Conservation (phyloP, 805 yeast genomes). For the Lipomyces mesembrius region DNA sequence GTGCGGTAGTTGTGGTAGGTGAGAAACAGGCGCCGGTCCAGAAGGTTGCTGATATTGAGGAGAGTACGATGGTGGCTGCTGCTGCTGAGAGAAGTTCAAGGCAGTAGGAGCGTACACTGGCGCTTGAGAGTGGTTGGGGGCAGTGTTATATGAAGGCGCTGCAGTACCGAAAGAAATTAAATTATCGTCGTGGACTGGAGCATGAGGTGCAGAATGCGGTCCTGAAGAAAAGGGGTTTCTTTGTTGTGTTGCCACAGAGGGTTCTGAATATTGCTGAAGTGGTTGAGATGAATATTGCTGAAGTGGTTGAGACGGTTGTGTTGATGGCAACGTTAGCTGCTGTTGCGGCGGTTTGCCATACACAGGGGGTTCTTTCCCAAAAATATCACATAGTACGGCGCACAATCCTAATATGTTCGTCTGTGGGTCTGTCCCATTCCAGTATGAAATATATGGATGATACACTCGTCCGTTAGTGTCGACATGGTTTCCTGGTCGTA, state of each 20-base stretch:
- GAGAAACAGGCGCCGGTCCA: not conserved
- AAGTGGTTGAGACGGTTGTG: slow-evolving; percentile 7
- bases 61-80: slow-evolving; percentile 5
- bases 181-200: slow-evolving; percentile 1
- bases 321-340: slow-evolving; percentile 6
- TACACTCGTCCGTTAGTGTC: slow-evolving; percentile 74
- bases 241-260: not conserved
- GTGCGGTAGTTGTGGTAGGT: slow-evolving; percentile 2
- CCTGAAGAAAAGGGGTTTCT: not conserved
- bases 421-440: slow-evolving; percentile 51
- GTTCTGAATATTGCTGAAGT: slow-evolving; percentile 6
- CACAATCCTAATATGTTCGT: slow-evolving; percentile 46
- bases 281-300: slow-evolving; percentile 9
- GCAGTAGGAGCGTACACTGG: slow-evolving; percentile 1
- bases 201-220: slow-evolving; percentile 4
- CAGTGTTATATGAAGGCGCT: not conserved
- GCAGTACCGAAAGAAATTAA: not conserved
- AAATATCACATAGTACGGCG: slow-evolving; percentile 45
- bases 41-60: slow-evolving; percentile 1
- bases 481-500: slow-evolving; percentile 66
- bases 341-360: slow-evolving; percentile 45
- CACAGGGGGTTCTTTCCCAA: slow-evolving; percentile 55
- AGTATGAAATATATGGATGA: slow-evolving; percentile 66
- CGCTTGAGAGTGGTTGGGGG: not conserved
- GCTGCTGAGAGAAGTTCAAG: slow-evolving; percentile 11